Conservation (phyloP, 2,329 filamentous ascomycete genomes). For the Pseudogymnoascus sp. region DNA sequence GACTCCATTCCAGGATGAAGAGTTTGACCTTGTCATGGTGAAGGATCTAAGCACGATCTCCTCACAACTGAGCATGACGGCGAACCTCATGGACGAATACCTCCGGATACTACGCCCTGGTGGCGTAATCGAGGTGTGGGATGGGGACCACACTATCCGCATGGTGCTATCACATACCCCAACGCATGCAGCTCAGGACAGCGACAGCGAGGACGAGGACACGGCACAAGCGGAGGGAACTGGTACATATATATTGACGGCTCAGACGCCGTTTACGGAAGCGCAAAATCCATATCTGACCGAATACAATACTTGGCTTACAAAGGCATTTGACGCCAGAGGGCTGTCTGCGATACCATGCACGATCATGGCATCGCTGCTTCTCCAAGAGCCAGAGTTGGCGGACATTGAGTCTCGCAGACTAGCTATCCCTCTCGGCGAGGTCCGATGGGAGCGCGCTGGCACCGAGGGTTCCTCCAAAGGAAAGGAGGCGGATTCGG, state of each 20-base stretch:
- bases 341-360: slow-evolving; percentile 71
- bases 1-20: slow-evolving; percentile 69
- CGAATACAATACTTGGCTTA: slow-evolving; percentile 78
- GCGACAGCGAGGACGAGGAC: slow-evolving; percentile 50
- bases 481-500: slow-evolving; percentile 24
- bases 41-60: slow-evolving; percentile 70
- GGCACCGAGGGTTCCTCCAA: slow-evolving; percentile 45
- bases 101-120: slow-evolving; percentile 70
- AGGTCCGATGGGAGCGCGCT: slow-evolving; percentile 82
- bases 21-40: slow-evolving; percentile 83
- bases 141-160: slow-evolving; percentile 76
- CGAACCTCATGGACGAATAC: slow-evolving; percentile 59
- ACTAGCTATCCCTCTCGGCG: slow-evolving; percentile 78
- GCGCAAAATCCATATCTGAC: slow-evolving; percentile 75
- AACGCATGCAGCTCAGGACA: slow-evolving; percentile 28
- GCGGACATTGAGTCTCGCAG: slow-evolving; percentile 65
- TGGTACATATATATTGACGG: slow-evolving; percentile 74
- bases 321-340: slow-evolving; percentile 64
- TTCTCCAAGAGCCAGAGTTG: slow-evolving; percentile 77
- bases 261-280: slow-evolving; percentile 73
- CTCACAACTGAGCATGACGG: slow-evolving; percentile 50
- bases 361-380: slow-evolving; percentile 64
- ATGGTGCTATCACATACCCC: slow-evolving; percentile 70
- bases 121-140: slow-evolving; percentile 81
- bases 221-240: slow-evolving; percentile 58